These are phyloP conservation scores for Candida schatavii DNA, from an alignment of 805 yeast species.

Conservation along the genomic window DNA sequence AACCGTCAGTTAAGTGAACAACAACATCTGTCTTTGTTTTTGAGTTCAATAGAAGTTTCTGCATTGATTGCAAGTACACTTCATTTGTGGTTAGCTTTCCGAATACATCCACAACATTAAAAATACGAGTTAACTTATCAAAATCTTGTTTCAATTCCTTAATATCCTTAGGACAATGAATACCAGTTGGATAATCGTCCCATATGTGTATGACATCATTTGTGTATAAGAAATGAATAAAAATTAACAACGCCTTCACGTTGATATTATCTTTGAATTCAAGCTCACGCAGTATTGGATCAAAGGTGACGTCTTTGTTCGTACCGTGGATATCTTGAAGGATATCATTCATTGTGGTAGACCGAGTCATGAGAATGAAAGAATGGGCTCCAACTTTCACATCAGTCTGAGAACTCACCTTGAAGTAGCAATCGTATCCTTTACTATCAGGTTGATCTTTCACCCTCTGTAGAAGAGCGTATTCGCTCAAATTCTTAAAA, in stretches of 20 bases:
- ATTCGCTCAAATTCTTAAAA: constrained; percentile 9
- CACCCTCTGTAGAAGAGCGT: constrained; percentile 5
- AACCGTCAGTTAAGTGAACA: constrained; percentile 47
- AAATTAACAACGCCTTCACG: constrained; percentile 37
- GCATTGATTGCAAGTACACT: constrained; percentile 15
- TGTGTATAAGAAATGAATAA: constrained; percentile 49
- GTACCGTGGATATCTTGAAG: background rate
- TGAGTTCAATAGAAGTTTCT: constrained; percentile 14
- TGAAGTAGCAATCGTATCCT: constrained; percentile 35
- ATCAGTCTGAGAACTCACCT: constrained; percentile 19
- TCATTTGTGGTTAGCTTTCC: constrained; percentile 22
- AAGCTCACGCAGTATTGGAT: constrained; percentile 12
- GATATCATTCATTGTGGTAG: constrained; percentile 23
- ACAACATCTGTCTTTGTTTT: constrained; percentile 34
- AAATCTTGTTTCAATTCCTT: constrained; percentile 27
- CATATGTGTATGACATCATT: constrained; percentile 45
- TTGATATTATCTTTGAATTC: constrained; percentile 22
- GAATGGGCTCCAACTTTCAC: constrained; percentile 35
- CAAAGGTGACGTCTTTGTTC: constrained; percentile 20
- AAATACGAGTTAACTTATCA: constrained; percentile 18
- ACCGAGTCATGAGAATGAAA: constrained; percentile 28
- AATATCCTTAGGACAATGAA: constrained; percentile 26
- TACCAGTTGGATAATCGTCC: constrained; percentile 32
- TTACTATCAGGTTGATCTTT: constrained; percentile 16
- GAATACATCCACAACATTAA: constrained; percentile 22